Evolutionary conservation across 495 filamentous ascomycete genomes (phyloP).

Genomic region (Neurospora discreta): DNA sequence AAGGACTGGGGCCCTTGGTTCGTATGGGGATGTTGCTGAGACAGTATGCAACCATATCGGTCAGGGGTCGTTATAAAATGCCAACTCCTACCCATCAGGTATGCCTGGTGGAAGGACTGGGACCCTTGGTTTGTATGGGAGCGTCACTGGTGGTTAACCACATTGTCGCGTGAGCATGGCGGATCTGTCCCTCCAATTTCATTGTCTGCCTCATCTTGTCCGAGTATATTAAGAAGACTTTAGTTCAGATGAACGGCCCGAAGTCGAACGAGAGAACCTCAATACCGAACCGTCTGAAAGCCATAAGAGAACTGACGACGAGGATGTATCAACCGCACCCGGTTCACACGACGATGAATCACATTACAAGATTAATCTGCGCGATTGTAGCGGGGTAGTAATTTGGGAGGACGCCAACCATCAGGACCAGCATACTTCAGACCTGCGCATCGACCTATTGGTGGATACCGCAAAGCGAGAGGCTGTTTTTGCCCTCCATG

Average conservation of each 20-base stretch:
- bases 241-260: conserved; percentile 2
- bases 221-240: not conserved
- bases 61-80: conserved; percentile 1
- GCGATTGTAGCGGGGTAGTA: not conserved
- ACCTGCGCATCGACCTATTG: not conserved
- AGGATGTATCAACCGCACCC: not conserved
- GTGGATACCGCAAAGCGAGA: not conserved
- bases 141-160: not conserved
- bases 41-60: not conserved
- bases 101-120: conserved; percentile 5
- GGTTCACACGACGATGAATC: not conserved
- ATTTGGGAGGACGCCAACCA: not conserved
- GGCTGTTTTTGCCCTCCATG: conserved; percentile 1
- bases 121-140: conserved; percentile 1
- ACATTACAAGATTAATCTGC: conserved; percentile 1
- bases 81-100: conserved; percentile 4
- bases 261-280: not conserved
- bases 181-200: not conserved
- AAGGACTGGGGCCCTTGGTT: conserved; percentile 3
- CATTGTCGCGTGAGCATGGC: not conserved
- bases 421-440: not conserved
- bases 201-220: not conserved
- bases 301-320: not conserved
- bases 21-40: not conserved
- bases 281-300: not conserved